phyloP scores from a whole-genome alignment of 2,329 filamentous ascomycete genomes.

The Microcyclospora tardicrescens region DNA sequence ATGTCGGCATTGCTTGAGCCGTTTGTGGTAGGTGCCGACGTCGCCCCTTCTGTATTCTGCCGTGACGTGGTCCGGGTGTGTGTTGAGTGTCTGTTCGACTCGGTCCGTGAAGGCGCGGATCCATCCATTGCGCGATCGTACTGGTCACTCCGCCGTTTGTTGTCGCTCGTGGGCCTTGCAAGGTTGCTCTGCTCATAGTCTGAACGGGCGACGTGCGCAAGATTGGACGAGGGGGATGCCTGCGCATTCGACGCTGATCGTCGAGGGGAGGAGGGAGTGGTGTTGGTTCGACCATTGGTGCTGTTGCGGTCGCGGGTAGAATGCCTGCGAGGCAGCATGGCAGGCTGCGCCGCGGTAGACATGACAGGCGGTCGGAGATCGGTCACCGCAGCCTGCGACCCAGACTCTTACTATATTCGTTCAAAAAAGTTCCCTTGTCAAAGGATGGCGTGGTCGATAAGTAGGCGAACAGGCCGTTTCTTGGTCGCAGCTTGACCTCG shows the following conservation, averaged over 20 bases:
- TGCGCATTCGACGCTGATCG: constrained; percentile 23
- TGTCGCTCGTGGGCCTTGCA: constrained; percentile 35
- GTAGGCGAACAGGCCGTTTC: too few species aligned
- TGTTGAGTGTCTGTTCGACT: constrained; percentile 36
- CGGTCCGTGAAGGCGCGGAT: constrained; percentile 29
- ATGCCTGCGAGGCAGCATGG: constrained; percentile 37
- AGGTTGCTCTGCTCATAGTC: constrained; percentile 63
- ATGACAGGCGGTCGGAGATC: constrained; percentile 8
- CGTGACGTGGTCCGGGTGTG: constrained; percentile 25
- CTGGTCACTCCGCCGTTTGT: constrained; percentile 50
- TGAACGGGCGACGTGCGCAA: constrained; percentile 46
- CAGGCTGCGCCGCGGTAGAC: constrained; percentile 34
- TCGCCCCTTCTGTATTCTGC: constrained; percentile 32
- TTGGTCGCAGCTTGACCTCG: too few species aligned
- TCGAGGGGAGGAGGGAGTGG: constrained; percentile 26
- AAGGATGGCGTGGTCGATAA: too few species aligned
- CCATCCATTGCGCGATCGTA: constrained; percentile 38
- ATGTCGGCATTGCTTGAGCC: constrained; percentile 9
- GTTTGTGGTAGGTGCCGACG: constrained; percentile 15
- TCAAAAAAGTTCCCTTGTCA: too few species aligned
- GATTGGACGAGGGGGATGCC: constrained; percentile 5
- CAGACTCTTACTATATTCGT: too few species aligned
- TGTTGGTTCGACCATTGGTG: constrained; percentile 26
- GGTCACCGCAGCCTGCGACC: too few species aligned
- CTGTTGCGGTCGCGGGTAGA: constrained; percentile 21